Base-by-base conservation (phyloP, 495 filamentous ascomycete species). In the Delitschia confertaspora region DNA sequence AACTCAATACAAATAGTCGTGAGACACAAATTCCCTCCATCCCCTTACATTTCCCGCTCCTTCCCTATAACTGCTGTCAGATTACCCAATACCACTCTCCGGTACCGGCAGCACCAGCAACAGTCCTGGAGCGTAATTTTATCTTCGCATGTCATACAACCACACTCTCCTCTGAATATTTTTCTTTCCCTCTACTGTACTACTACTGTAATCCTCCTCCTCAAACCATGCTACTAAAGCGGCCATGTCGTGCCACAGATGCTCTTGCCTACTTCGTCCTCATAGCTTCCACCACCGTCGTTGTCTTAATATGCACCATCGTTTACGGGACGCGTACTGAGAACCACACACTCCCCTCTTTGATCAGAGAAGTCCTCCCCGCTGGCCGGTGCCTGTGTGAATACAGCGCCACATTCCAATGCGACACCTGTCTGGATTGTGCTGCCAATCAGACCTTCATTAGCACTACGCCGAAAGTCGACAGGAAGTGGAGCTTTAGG, bases 391-490 rank as follows among this genome's bases (percentile, higher is more conserved):
- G 49, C 23, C 43, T 31, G 24, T 53, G 49, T 38, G 43, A 47
- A 20, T 53, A 33, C 38, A 53, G 49, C 38, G 42, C 49, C 43
- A 33, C 21, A 2, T 53, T 53, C 32, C 18, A 23, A n/a, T 53
- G 49, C 43, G 38, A 42, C 26, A 47, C 49, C 18, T 53, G 49
- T 32, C 37, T 53, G 10, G 49, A 53, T 13, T 53, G 49, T 29
- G 49, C 49, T 20, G 35, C 49, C 9, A 30, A 18, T 25, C 49
- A 42, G 37, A 5, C 17, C 2, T 10, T 16, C 4, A 10, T 53
- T 3, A 68, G 65, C 40, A 47, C 65, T 39, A 66, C 65, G 21
- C 60, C 61, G 9, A 64, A 66, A 14, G 65, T 61, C 25, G 68
- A 67, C 47, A 47, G 60, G 25, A 24, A 30, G 6, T 72, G 69